Evolutionary conservation across 192 early-diverging fungal genomes (phyloP).

Genomic region (Chytriomyces sp.): DNA sequence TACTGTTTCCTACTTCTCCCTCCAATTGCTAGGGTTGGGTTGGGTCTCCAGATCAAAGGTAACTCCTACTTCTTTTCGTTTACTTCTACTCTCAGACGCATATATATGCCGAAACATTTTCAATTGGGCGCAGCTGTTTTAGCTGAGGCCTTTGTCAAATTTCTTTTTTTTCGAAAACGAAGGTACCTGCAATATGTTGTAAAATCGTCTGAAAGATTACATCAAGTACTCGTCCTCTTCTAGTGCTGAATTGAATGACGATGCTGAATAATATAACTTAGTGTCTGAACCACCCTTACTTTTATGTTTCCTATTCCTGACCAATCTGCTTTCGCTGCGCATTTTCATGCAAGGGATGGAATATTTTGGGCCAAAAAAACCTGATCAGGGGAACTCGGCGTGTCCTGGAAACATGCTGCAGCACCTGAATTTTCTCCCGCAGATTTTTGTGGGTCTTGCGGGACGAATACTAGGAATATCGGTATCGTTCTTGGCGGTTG

Average conservation of each 20-base stretch:
- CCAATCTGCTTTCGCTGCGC: constrained; percentile 3
- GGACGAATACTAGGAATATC: constrained; percentile 34
- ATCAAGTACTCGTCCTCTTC: constrained; percentile 49
- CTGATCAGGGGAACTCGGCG: constrained; percentile 9
- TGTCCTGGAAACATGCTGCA: background rate
- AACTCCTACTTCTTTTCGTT: constrained; percentile 2
- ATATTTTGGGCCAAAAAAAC: constrained; percentile 5
- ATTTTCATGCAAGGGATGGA: constrained; percentile 55
- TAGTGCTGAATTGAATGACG: constrained; percentile 29
- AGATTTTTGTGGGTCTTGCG: constrained; percentile 44
- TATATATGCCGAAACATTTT: constrained; percentile 35
- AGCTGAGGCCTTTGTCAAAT: constrained; percentile 63
- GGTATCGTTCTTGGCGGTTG: constrained; percentile 40
- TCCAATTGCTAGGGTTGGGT: background rate
- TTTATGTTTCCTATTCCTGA: constrained; percentile 18
- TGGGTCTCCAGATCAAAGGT: background rate
- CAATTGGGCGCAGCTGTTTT: background rate
- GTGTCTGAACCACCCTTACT: background rate
- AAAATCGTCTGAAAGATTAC: constrained; percentile 74
- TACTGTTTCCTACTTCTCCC: no score
- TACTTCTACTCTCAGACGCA: constrained; percentile 21
- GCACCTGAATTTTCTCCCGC: constrained; percentile 35
- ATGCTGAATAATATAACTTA: no score
- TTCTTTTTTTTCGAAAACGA: constrained; percentile 59
- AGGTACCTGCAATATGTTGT: constrained; percentile 72